Evolutionary conservation across 192 early-diverging fungal genomes (phyloP), one percentile per base, ranked within the genome.

Genomic region (Entomortierella chlamydospora): DNA sequence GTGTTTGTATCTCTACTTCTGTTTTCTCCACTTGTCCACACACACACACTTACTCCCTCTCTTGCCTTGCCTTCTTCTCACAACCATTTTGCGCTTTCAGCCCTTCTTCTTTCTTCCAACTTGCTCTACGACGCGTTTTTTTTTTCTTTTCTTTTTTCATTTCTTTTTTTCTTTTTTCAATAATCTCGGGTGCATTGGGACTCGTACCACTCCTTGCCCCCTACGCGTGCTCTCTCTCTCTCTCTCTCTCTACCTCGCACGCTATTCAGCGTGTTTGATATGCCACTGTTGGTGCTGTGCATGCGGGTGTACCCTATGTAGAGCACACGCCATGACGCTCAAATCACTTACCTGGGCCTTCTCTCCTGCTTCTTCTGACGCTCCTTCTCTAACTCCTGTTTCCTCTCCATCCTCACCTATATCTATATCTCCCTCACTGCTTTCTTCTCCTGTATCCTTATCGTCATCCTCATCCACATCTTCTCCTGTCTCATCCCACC

Each of bases 291-390:
- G 60, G 31, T 64, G 57, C 43, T 51, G 60, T 49, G 53, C 29
- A n/a, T 64, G 53, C 33, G 39, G 56, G 34, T 57, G 34, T 25
- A 45, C 63, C 55, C 55, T 58, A 23, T 50, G 57, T 49, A 65
- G 55, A 47, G 71, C 43, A 45, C 59, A 23, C 47, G n/a, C 52
- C 54, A 73, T 57, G 63, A 56, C 45, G 41, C 56, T 57, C 60
- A 72, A 29, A 56, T 42, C 54, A 56, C 69, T 72, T 31, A 41
- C 60, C 60, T 58, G 43, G 34, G 37, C 42, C 54, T 52, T 66
- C 54, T 47, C 41, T 47, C 42, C 54, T 49, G 30, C 0, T 52
- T 55, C 54, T 20, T 57, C 64, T 57, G 22, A 55, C 29, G 11
- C 63, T 15, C 33, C 52, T 57, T 57, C 26, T 68, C 30, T 50